phyloP scores from a whole-genome alignment of 306 rosid species.

The Abrus precatorius region DNA sequence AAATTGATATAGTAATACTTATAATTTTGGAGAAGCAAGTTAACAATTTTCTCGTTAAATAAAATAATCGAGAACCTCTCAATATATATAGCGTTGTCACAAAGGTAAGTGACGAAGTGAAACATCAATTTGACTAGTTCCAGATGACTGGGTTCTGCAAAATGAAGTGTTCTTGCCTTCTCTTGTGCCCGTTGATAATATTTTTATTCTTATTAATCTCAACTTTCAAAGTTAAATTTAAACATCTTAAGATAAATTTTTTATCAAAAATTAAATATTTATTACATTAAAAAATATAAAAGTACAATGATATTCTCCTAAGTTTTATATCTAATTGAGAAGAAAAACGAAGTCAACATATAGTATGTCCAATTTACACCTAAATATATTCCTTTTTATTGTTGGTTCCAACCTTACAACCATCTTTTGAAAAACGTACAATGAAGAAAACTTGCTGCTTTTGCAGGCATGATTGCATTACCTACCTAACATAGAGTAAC shows the following conservation, averaged over 20 bases:
- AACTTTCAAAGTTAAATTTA: too few relatives aligned
- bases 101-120: background rate
- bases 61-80: background rate
- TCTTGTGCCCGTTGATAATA: background rate
- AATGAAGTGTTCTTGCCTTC: constrained; percentile 20
- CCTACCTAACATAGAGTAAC: constrained; percentile 53
- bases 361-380: background rate
- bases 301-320: too few relatives aligned
- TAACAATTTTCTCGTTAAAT: too few relatives aligned
- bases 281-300: too few relatives aligned
- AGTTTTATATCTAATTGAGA: background rate
- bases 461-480: constrained; percentile 36
- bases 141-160: background rate
- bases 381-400: background rate
- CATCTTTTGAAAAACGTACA: background rate
- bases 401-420: constrained; percentile 33
- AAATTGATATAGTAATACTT: too few relatives aligned
- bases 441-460: constrained; percentile 6
- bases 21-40: too few relatives aligned
- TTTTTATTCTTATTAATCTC: too few relatives aligned
- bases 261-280: too few relatives aligned
- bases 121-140: background rate
- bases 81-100: background rate
- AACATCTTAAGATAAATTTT: too few relatives aligned
- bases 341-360: background rate